A percentile compares a stretch with the other conserved stretches of the same genome.
These are phyloP conservation scores for Pseudonectria buxi DNA, from an alignment of 2,329 filamentous ascomycete genomes.

Conservation along the genomic window DNA sequence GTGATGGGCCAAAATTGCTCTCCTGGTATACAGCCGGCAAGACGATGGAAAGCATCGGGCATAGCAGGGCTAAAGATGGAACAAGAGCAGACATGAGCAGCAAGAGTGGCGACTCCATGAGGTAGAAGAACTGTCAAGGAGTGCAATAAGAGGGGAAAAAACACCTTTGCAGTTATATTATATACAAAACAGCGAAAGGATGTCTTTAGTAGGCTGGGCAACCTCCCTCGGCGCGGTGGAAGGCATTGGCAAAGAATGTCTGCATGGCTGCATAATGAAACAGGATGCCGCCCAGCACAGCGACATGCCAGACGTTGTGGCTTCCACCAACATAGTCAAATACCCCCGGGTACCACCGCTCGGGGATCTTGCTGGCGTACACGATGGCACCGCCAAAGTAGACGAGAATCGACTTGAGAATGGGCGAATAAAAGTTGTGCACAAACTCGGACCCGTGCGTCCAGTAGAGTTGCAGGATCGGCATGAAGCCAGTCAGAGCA, in stretches of 20 bases:
- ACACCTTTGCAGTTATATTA: background rate
- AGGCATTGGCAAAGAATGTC: constrained; percentile 78
- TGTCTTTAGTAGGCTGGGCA: constrained; percentile 44
- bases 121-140: too few relatives aligned
- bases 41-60: too few relatives aligned
- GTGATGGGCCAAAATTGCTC: background rate
- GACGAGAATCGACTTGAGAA: constrained; percentile 77
- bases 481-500: constrained; percentile 80
- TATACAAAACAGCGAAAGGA: background rate
- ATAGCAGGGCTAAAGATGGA: too few relatives aligned
- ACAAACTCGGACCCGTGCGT: constrained; percentile 75
- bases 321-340: constrained; percentile 95
- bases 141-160: background rate
- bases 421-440: constrained; percentile 81
- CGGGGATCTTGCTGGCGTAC: constrained; percentile 87
- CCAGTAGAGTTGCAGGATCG: constrained; percentile 73
- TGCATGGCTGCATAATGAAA: constrained; percentile 98
- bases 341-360: constrained; percentile 84
- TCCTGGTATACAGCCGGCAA: too few relatives aligned
- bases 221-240: constrained; percentile 57
- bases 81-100: too few relatives aligned
- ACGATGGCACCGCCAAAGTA: constrained; percentile 80
- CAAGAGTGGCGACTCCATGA: too few relatives aligned
- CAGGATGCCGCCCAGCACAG: constrained; percentile 89
- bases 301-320: constrained; percentile 96